Conservation (phyloP, 2,329 filamentous ascomycete genomes). For the Aspergillus fumigatiaffinis region DNA sequence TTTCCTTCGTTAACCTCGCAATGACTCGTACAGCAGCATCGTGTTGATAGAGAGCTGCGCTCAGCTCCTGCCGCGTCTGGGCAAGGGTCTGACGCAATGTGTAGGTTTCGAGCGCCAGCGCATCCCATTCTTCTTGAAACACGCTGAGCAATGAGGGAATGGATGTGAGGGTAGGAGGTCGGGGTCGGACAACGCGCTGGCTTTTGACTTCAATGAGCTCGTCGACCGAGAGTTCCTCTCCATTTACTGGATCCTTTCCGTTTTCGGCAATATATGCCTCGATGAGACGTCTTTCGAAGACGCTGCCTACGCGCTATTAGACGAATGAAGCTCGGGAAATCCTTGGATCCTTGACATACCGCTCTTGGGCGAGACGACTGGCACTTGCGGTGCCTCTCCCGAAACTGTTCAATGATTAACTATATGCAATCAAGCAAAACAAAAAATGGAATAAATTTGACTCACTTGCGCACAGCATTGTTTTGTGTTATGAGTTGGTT, state of each 20-base stretch:
- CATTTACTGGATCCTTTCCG: conserved; percentile 85
- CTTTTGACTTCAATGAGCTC: conserved; percentile 87
- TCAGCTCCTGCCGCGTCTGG: conserved; percentile 88
- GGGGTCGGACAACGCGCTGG: conserved; percentile 75
- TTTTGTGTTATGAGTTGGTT: conserved; percentile 20
- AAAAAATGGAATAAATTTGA: conserved; percentile 22
- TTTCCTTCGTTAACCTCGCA: conserved; percentile 80
- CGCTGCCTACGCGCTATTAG: conserved; percentile 59
- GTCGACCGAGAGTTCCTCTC: conserved; percentile 75
- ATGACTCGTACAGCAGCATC: conserved; percentile 97
- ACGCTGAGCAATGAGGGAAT: conserved; percentile 90
- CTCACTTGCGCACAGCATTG: conserved; percentile 64
- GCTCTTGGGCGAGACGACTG: conserved; percentile 91
- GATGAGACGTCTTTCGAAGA: conserved; percentile 93
- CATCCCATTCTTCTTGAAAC: conserved; percentile 99
- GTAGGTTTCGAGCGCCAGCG: conserved; percentile 84
- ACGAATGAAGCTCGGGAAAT: conserved; percentile 8
- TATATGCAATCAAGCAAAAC: conserved; percentile 14
- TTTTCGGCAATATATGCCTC: conserved; percentile 93
- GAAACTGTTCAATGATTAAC: conserved; percentile 61
- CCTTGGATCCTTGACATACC: conserved; percentile 53
- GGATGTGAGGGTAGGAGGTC: conserved; percentile 89
- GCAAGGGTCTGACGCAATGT: conserved; percentile 84
- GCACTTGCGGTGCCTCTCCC: conserved; percentile 90
- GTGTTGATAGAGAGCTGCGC: conserved; percentile 91